phyloP scores from a whole-genome alignment of 345 rosid genomes.

The Brassica carinata region DNA sequence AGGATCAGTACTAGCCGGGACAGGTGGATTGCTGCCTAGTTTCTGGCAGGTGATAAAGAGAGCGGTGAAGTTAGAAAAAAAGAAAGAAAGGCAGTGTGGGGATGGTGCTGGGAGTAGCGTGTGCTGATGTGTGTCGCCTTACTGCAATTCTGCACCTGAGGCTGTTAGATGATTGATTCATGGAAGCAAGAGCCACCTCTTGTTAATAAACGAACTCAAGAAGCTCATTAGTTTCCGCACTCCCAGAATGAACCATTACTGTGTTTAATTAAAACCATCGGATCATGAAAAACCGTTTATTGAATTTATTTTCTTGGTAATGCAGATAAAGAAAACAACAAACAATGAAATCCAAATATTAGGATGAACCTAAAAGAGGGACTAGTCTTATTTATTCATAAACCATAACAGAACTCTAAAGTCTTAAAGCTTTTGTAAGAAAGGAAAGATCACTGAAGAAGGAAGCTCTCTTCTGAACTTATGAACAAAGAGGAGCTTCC shows the following conservation, averaged over 20 bases:
- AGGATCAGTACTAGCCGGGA: slow-evolving; percentile 83
- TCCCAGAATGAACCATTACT: neutral
- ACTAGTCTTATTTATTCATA: slow-evolving; percentile 1
- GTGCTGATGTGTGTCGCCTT: slow-evolving; percentile 81
- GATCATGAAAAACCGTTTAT: neutral
- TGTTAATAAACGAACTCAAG: neutral
- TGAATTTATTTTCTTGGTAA: slow-evolving; percentile 4
- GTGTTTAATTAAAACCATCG: no score
- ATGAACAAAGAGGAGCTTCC: slow-evolving; percentile 28
- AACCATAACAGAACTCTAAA: slow-evolving; percentile 27
- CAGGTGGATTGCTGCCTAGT: slow-evolving; percentile 81
- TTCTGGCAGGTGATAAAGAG: slow-evolving; percentile 62
- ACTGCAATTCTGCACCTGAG: slow-evolving; percentile 97
- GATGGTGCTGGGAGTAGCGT: slow-evolving; percentile 60
- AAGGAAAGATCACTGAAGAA: neutral
- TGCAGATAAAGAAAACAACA: slow-evolving; percentile 17
- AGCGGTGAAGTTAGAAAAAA: slow-evolving; percentile 60
- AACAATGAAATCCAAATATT: slow-evolving; percentile 23
- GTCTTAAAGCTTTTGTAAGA: neutral
- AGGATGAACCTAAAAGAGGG: slow-evolving; percentile 4
- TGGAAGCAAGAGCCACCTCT: neutral
- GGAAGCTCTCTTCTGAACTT: slow-evolving; percentile 12
- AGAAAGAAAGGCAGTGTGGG: slow-evolving; percentile 62
- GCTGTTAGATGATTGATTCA: slow-evolving; percentile 58
- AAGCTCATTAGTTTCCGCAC: neutral